Evolutionary conservation across 306 rosid genomes (phyloP), one percentile per base, ranked within the genome.

Genomic region (Cicer pinnatifidum): DNA sequence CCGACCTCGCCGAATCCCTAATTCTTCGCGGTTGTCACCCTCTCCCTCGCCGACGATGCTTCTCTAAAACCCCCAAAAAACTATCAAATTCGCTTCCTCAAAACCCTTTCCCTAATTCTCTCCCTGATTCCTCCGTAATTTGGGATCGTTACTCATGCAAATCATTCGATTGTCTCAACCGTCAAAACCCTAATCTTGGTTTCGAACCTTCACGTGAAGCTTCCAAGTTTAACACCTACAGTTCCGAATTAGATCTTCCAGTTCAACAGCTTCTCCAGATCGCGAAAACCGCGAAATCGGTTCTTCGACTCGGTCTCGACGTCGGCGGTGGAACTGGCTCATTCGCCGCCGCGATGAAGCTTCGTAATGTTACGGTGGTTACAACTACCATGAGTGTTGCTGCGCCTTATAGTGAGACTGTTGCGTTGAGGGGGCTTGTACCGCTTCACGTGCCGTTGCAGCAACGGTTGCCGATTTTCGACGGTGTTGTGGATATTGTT

Each of bases 21-120:
- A 85, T 82, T 45, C 90, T 94, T 33, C 92, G 89, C 8, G 99
- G 99, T 16, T 94, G 97, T 78, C 99, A 91, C 79, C 99, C 99
- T 0, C 99, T 94, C 76, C 99, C 99, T 17, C 96, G 99, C 75
- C 97, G 99, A 2, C 78, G 99, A 1, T 94, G 99, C 74, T 94
- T 94, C 79, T 73, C 97, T 45, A 68, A 46, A 64, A 91, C 99
- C 57, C 95, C 96, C 1, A 79, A 63, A 6, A 89, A 88, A 12
- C 96, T 79, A 12, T 78, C 74, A 0, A 56, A 3, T 17, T 56
- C 93, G 3, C 90, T 93, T 61, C 88, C 96, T 0, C 54, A 67
- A 1, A 20, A 80, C 47, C 90, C 97, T 2, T 91, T 93, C 16
- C 84, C 85, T 37, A 38, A 85, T 19, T 81, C 88, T 3, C 82